Base-by-base conservation (phyloP, 257 asterid genomes). In the Solanum paucissectum region DNA sequence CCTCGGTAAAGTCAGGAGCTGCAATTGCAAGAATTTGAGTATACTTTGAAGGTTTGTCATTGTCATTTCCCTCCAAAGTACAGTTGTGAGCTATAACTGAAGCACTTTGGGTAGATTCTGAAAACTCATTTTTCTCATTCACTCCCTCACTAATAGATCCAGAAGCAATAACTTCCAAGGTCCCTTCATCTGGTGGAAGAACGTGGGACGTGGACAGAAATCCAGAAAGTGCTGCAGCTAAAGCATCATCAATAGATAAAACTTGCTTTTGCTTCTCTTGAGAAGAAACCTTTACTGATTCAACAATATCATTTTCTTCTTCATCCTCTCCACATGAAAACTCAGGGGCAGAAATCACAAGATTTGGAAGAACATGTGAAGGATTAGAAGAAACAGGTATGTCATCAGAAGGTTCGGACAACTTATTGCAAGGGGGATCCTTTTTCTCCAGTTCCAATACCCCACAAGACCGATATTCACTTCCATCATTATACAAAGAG, bases 211-310 rank as follows among this genome's bases (percentile, higher is more conserved):
- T 44, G 62, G 95, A 90, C 89, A 95, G 64, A 88, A 97, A 92
- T 76, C 95, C 94, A 87, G 95, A 82, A 77, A 95, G 96, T 77
- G 99, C 98, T 52, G 98, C 96, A 91, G 98, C 98, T 90, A 96
- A 91, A 88, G 98, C 96, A 89, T 93, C 98, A 89, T 96, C 96
- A 87, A 95, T 90, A 10, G 98, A 94, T 87, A 92, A 74, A 84
- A 91, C 37, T 85, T 91, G 90, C 91, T 91, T 95, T 64, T 90
- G 88, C 85, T 85, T 87, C 82, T 87, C 83, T 76, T 40, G 62
- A 89, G 94, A 90, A 89, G 93, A 89, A 87, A 86, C 92, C 86
- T 88, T 89, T 55, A 38, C 36, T 37, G 89, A 87, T 81, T 92
- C 88, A 89, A 88, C 37, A 58, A 77, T 93, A 84, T 86, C 92